phyloP scores from a whole-genome alignment of 805 yeast genomes.

The Teunomyces atbi region DNA sequence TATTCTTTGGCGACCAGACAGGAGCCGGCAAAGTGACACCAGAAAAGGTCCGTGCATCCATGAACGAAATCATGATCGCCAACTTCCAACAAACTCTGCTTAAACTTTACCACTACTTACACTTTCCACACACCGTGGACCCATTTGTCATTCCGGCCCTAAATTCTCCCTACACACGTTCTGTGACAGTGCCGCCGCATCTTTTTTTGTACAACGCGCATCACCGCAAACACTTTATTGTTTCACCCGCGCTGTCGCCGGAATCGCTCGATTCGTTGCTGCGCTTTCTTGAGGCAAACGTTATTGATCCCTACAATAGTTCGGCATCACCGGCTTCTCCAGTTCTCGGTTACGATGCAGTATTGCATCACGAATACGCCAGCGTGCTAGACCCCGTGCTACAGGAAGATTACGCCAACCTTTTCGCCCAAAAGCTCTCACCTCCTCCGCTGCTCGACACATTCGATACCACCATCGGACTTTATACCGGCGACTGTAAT shows the following conservation, averaged over 20 bases:
- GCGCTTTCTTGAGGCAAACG: neutral
- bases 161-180: neutral
- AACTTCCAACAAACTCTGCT: conserved; percentile 14
- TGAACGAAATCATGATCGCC: conserved; percentile 25
- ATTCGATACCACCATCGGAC: neutral
- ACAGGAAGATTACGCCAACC: neutral
- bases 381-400: neutral
- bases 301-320: too few species aligned
- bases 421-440: neutral
- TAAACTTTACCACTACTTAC: conserved; percentile 16
- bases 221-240: conserved; percentile 11
- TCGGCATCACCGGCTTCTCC: too few species aligned
- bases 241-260: neutral
- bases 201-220: conserved; percentile 15
- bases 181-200: neutral
- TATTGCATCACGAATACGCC: neutral
- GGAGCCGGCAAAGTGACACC: conserved; percentile 9
- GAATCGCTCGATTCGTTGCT: conserved; percentile 3
- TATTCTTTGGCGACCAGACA: conserved; percentile 17
- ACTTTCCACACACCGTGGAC: conserved; percentile 15
- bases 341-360: neutral
- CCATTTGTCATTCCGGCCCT: neutral
- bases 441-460: too few species aligned
- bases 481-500: neutral
- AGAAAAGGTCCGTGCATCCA: conserved; percentile 3